A percentile compares a stretch with the other conserved stretches of the same genome.
Evolutionary conservation across 2,329 filamentous ascomycete species (phyloP).

Genomic region (Neonectria coccinea): DNA sequence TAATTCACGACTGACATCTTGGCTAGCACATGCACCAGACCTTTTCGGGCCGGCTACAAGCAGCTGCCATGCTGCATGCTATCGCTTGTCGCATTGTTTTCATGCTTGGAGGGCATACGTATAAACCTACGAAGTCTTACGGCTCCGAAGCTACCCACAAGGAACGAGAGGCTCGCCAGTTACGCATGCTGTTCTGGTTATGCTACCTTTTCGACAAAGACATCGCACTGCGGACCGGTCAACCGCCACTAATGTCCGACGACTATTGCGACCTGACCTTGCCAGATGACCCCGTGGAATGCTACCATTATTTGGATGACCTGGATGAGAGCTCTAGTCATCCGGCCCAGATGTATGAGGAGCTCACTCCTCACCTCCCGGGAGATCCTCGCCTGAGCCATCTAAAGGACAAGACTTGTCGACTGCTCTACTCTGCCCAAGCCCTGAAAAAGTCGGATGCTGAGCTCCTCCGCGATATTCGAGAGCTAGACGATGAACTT

Average conservation of each 20-base stretch:
- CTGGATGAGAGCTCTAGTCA: conserved; percentile 7
- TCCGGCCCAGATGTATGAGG: neutral
- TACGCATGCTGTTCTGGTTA: conserved; percentile 64
- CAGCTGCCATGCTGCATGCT: conserved; percentile 57
- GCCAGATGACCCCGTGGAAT: conserved; percentile 43
- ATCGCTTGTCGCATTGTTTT: conserved; percentile 61
- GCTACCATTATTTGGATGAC: conserved; percentile 28
- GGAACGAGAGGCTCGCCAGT: conserved; percentile 49
- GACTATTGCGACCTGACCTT: conserved; percentile 48
- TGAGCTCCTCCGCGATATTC: conserved; percentile 65
- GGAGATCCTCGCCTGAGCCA: conserved; percentile 62
- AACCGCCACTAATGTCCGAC: conserved; percentile 62
- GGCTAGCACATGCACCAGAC: conserved; percentile 56
- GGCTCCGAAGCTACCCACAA: conserved; percentile 28
- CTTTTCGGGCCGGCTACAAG: conserved; percentile 59
- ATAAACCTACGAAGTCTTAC: conserved; percentile 29
- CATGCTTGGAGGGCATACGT: conserved; percentile 60
- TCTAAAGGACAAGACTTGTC: conserved; percentile 64
- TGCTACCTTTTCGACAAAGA: conserved; percentile 68
- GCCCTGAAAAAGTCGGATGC: conserved; percentile 64
- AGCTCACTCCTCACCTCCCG: conserved; percentile 51
- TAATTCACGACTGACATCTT: neutral
- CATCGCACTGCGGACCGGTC: conserved; percentile 64
- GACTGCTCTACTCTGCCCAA: conserved; percentile 61
- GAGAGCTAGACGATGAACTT: conserved; percentile 67